Evolutionary conservation across 2,329 filamentous ascomycete species (phyloP).

Genomic region (Colletotrichum falcatum): DNA sequence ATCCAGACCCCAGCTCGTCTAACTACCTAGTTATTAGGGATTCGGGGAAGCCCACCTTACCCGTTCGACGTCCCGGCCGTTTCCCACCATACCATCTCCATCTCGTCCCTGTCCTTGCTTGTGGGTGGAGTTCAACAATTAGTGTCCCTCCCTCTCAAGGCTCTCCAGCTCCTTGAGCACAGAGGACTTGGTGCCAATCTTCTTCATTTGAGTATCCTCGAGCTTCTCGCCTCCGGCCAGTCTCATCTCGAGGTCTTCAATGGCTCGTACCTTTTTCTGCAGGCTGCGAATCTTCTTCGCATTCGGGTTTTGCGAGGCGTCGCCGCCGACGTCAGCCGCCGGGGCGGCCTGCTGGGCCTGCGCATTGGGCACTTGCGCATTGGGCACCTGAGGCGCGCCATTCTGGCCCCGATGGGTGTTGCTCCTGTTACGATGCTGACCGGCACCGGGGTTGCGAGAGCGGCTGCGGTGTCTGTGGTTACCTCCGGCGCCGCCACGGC

Average conservation of each 20-base stretch:
- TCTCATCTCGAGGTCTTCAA: slow-evolving; percentile 98
- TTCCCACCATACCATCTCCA: not conserved
- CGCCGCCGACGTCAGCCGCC: slow-evolving; percentile 50
- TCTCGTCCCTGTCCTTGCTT: not conserved
- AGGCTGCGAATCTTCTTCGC: slow-evolving; percentile 96
- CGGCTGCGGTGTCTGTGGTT: slow-evolving; percentile 63
- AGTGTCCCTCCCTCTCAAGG: slow-evolving; percentile 52
- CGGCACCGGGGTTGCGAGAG: slow-evolving; percentile 63
- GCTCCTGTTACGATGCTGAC: slow-evolving; percentile 63
- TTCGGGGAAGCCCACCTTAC: not conserved
- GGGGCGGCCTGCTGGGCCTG: slow-evolving; percentile 44
- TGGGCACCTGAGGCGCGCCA: slow-evolving; percentile 43
- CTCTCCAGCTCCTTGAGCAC: slow-evolving; percentile 86
- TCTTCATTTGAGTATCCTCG: slow-evolving; percentile 98
- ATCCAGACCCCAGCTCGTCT: slow-evolving; percentile 14
- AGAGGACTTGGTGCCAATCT: slow-evolving; percentile 88
- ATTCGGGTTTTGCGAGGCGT: slow-evolving; percentile 72
- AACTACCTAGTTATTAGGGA: slow-evolving; percentile 13
- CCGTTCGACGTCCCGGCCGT: not conserved
- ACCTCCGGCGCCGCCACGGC: slow-evolving; percentile 60
- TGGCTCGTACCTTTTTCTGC: slow-evolving; percentile 97
- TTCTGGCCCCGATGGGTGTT: slow-evolving; percentile 58
- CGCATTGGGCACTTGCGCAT: slow-evolving; percentile 45
- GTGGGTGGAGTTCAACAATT: not conserved
- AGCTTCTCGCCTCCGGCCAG: slow-evolving; percentile 94